These are phyloP conservation scores for Malassezia equina DNA, from an alignment of 1,284 basidiomycete genomes.

Conservation along the genomic window DNA sequence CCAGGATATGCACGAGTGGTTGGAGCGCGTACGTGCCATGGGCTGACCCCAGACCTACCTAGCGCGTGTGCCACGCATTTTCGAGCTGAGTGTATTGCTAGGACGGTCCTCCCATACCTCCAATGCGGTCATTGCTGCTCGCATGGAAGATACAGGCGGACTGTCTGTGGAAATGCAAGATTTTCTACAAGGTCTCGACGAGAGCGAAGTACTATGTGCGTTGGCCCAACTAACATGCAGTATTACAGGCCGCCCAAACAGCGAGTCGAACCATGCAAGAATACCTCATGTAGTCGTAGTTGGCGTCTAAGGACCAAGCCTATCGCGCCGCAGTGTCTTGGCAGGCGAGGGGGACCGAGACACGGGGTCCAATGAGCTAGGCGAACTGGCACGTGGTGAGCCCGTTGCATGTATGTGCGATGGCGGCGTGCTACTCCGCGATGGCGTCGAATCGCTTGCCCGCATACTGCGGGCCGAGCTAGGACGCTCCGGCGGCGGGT, in stretches of 20 bases:
- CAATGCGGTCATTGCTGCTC: neutral
- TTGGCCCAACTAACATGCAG: neutral
- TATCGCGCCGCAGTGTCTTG: neutral
- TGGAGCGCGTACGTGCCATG: conserved; percentile 19
- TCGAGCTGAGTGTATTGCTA: conserved; percentile 25
- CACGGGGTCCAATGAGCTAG: neutral
- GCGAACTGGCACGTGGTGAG: neutral
- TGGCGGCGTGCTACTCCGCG: conserved; percentile 3
- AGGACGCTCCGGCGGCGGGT: conserved; percentile 1
- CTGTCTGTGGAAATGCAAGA: conserved; percentile 13
- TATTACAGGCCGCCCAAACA: conserved; percentile 5
- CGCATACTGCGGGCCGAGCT: neutral
- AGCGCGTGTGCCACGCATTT: conserved; percentile 30
- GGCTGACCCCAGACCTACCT: conserved; percentile 27
- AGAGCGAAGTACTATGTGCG: conserved; percentile 9
- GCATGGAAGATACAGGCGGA: neutral
- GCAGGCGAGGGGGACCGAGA: conserved; percentile 10
- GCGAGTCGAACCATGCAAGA: conserved; percentile 15
- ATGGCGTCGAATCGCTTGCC: neutral
- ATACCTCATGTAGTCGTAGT: conserved; percentile 10
- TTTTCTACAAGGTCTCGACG: conserved; percentile 16
- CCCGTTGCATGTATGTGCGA: neutral
- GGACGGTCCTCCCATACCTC: neutral
- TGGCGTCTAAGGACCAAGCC: neutral
- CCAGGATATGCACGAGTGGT: conserved; percentile 24